Conservation (phyloP, 169 alveolate species). For the Cryptosporidium meleagridis region DNA sequence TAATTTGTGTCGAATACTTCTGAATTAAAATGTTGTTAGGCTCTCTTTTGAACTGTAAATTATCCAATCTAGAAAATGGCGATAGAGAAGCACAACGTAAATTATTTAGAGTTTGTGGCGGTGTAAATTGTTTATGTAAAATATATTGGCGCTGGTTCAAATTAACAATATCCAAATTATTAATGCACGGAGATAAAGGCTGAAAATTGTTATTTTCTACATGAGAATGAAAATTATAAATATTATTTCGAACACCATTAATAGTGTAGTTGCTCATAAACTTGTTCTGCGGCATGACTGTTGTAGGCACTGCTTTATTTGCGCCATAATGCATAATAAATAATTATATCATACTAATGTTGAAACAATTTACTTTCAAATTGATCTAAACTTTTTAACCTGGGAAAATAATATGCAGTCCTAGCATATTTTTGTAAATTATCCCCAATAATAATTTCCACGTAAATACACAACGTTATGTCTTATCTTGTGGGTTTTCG, state of each 20-base stretch:
- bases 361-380: not conserved
- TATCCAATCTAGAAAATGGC: conserved; percentile 43
- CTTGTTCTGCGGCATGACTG: conserved; percentile 50
- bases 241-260: conserved; percentile 8
- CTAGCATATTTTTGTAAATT: not conserved
- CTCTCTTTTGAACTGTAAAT: conserved; percentile 21
- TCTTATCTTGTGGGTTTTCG: conserved; percentile 64
- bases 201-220: not conserved
- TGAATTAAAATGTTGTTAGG: not conserved
- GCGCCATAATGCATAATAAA: conserved; percentile 69
- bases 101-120: conserved; percentile 73
- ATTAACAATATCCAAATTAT: conserved; percentile 10
- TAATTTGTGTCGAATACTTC: conserved; percentile 1
- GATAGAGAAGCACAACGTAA: conserved; percentile 56
- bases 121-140: conserved; percentile 50
- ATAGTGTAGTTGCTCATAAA: not conserved
- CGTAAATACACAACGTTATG: conserved; percentile 72
- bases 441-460: conserved; percentile 36
- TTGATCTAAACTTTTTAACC: not conserved
- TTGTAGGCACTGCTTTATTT: conserved; percentile 14
- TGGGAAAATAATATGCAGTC: not conserved
- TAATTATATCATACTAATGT: conserved; percentile 1
- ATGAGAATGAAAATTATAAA: not conserved
- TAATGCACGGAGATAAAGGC: not conserved
- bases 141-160: conserved; percentile 58